Evolutionary conservation across 495 filamentous ascomycete species (phyloP).

Genomic region (Trichoderma asperelloides): DNA sequence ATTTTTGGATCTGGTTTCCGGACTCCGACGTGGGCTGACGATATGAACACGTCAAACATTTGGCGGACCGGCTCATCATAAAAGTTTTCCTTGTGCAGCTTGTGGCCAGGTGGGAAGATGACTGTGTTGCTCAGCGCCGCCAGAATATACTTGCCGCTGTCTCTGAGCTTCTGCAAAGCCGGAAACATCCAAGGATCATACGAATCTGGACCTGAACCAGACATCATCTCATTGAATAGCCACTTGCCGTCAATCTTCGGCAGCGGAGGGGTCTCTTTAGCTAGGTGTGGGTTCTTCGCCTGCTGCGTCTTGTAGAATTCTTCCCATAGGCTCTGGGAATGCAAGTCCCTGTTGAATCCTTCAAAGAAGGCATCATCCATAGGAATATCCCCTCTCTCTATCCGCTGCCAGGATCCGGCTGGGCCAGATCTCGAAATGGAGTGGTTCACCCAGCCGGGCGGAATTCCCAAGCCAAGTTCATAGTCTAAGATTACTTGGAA

Average conservation of each 20-base stretch:
- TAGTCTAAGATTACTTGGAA: conserved; percentile 90
- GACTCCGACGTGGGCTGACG: conserved; percentile 74
- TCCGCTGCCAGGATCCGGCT: conserved; percentile 76
- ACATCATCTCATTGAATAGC: conserved; percentile 94
- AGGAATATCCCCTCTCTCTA: conserved; percentile 67
- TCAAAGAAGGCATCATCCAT: conserved; percentile 68
- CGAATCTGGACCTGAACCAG: conserved; percentile 48
- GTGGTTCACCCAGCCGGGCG: conserved; percentile 82
- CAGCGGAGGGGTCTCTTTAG: conserved; percentile 45
- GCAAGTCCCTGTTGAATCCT: conserved; percentile 67
- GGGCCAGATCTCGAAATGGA: conserved; percentile 71
- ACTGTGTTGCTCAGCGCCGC: conserved; percentile 86
- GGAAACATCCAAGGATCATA: conserved; percentile 85
- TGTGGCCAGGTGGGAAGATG: conserved; percentile 63
- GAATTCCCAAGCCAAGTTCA: conserved; percentile 64
- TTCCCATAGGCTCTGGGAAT: conserved; percentile 55
- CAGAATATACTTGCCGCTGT: conserved; percentile 56
- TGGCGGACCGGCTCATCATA: conserved; percentile 40
- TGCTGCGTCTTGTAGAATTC: conserved; percentile 31
- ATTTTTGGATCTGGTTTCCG: conserved; percentile 80
- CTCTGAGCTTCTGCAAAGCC: conserved; percentile 60
- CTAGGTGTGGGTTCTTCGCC: conserved; percentile 24
- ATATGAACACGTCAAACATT: conserved; percentile 76
- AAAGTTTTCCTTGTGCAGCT: conserved; percentile 32
- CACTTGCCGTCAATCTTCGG: conserved; percentile 69